These are phyloP conservation scores for Aureobasidium subglaciale DNA, from an alignment of 2,329 filamentous ascomycete species.

Conservation along the genomic window DNA sequence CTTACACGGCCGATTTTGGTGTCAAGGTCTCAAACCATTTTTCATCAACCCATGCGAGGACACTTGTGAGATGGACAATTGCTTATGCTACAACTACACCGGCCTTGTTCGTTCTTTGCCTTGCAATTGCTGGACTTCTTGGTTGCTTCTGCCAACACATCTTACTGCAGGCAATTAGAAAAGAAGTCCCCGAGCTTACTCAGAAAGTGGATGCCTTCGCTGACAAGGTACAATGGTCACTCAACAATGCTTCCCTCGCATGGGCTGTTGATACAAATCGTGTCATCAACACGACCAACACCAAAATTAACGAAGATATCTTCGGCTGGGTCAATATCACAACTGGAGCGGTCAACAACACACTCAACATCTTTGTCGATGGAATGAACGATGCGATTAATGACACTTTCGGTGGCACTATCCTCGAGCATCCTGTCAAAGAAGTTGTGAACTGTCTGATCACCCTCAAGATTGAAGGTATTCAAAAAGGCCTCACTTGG, in stretches of 20 bases:
- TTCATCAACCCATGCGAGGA: conserved; percentile 56
- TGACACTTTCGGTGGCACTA: conserved; percentile 70
- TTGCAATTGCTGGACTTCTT: conserved; percentile 75
- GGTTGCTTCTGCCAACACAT: conserved; percentile 77
- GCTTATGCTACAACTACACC: conserved; percentile 81
- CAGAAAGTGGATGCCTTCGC: conserved; percentile 72
- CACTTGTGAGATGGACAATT: conserved; percentile 72
- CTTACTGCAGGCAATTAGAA: conserved; percentile 64
- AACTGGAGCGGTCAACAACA: conserved; percentile 75
- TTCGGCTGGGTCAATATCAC: conserved; percentile 82
- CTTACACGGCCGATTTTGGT: conserved; percentile 65
- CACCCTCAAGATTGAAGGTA: conserved; percentile 72
- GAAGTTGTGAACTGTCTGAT: conserved; percentile 83
- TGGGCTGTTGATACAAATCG: conserved; percentile 74
- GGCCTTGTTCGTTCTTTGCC: conserved; percentile 77
- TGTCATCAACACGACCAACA: conserved; percentile 57
- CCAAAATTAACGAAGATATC: conserved; percentile 74
- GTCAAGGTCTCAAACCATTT: conserved; percentile 63
- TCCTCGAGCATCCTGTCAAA: conserved; percentile 69
- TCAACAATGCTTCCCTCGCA: conserved; percentile 64
- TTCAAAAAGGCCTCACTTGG: conserved; percentile 90
- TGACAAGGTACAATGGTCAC: conserved; percentile 61
- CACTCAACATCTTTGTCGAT: conserved; percentile 73
- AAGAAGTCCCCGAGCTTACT: conserved; percentile 68
- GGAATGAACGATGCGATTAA: conserved; percentile 70